A percentile compares a stretch with the other conserved stretches of the same genome.
Conservation (phyloP, 2,329 filamentous ascomycete species). For the Penicillium sclerotigenum region DNA sequence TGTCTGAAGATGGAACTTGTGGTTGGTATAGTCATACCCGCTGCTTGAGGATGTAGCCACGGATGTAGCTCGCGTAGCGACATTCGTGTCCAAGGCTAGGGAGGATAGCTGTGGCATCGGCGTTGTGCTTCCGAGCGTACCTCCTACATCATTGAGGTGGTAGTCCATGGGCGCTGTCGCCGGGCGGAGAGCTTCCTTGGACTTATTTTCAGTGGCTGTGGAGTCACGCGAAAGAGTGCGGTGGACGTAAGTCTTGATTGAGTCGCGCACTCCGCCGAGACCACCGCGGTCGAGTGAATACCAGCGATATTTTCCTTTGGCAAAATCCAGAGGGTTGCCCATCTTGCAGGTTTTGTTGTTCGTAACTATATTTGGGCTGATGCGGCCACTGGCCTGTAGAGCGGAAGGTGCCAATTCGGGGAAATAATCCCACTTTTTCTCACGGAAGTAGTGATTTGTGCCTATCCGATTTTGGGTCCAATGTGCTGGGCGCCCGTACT, state of each 20-base stretch:
- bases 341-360: constrained; percentile 23
- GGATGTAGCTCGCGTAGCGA: neutral
- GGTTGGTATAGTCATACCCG: constrained; percentile 5
- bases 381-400: constrained; percentile 13
- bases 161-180: constrained; percentile 11
- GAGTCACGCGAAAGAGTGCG: constrained; percentile 29
- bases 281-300: constrained; percentile 25
- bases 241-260: constrained; percentile 36
- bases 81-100: neutral
- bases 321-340: constrained; percentile 22
- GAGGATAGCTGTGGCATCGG: neutral
- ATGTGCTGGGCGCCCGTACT: constrained; percentile 22
- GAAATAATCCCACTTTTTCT: constrained; percentile 44
- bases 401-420: constrained; percentile 36
- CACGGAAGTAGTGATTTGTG: constrained; percentile 38
- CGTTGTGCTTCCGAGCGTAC: neutral
- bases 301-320: constrained; percentile 21
- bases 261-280: constrained; percentile 29
- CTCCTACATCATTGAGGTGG: neutral
- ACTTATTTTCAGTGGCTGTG: constrained; percentile 17
- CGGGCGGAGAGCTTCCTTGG: constrained; percentile 13
- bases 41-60: neutral
- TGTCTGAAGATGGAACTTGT: constrained; percentile 4
- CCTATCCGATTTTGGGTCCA: constrained; percentile 24
- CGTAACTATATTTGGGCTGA: constrained; percentile 10